Conservation (phyloP, 108 stramenopile genomes). For the Pseudonitzschia multiseries region DNA sequence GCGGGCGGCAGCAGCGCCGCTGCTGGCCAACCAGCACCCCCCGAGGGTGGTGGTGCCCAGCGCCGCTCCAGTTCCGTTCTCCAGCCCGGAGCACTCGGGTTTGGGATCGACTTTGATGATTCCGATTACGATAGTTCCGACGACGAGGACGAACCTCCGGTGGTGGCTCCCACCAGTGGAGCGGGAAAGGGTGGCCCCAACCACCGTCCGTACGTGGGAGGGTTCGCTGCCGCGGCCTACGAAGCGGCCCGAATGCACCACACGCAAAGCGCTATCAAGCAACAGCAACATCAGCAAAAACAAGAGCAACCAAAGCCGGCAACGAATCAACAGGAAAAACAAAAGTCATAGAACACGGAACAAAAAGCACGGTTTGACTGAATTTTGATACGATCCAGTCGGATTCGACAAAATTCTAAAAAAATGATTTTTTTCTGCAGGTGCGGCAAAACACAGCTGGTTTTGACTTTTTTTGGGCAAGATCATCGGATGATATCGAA, state of each 20-base stretch:
- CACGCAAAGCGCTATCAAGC: slow-evolving; percentile 24
- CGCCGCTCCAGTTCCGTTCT: slow-evolving; percentile 38
- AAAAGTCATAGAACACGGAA: background rate
- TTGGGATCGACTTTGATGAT: slow-evolving; percentile 55
- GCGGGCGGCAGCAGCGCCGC: slow-evolving; percentile 9
- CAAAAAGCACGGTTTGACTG: background rate
- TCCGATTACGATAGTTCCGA: slow-evolving; percentile 60
- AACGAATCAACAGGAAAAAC: background rate
- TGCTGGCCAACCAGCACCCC: background rate
- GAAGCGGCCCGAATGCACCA: slow-evolving; percentile 74
- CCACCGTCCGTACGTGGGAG: slow-evolving; percentile 78
- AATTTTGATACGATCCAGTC: too few species aligned
- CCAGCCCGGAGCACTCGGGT: slow-evolving; percentile 41
- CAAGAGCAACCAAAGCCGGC: background rate
- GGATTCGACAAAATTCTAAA: too few species aligned
- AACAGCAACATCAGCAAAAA: slow-evolving; percentile 3
- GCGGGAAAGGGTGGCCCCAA: slow-evolving; percentile 35
- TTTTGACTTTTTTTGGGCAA: background rate
- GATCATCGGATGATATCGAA: background rate
- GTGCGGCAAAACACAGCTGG: too few species aligned
- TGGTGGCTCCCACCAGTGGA: slow-evolving; percentile 16
- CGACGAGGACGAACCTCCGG: slow-evolving; percentile 44
- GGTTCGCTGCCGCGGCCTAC: slow-evolving; percentile 83
- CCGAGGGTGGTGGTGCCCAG: slow-evolving; percentile 24
- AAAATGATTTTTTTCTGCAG: too few species aligned